Percentiles rank a stretch among this genome's conserved stretches.
Conservation (phyloP, 805 yeast genomes). For the Nakazawaea wickerhamii region DNA sequence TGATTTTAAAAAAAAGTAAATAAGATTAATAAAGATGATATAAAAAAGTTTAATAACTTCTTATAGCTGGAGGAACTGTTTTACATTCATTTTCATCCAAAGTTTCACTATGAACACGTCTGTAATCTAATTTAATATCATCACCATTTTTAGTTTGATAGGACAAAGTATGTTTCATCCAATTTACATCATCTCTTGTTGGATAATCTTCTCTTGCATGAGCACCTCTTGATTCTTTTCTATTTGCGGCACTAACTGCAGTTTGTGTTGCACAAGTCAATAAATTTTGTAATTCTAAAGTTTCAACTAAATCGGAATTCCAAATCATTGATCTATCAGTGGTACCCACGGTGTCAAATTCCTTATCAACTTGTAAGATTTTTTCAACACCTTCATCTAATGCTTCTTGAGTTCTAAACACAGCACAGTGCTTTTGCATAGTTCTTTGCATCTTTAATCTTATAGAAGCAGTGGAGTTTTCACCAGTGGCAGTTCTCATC, state of each 20-base stretch:
- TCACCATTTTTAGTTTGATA: slow-evolving; percentile 79
- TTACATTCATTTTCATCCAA: slow-evolving; percentile 91
- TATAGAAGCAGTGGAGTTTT: slow-evolving; percentile 78
- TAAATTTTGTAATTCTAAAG: slow-evolving; percentile 92
- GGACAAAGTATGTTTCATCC: slow-evolving; percentile 97
- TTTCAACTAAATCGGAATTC: slow-evolving; percentile 96
- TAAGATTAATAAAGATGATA: background rate
- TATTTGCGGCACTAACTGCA: slow-evolving; percentile 87
- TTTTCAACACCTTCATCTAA: slow-evolving; percentile 86
- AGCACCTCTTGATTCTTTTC: slow-evolving; percentile 98
- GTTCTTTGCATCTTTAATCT: slow-evolving; percentile 91
- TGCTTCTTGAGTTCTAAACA: slow-evolving; percentile 89
- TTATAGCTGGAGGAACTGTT: slow-evolving; percentile 93
- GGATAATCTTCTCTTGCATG: slow-evolving; percentile 99
- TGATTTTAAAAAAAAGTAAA: too few species aligned
- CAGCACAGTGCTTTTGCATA: slow-evolving; percentile 97
- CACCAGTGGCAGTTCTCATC: slow-evolving; percentile 80
- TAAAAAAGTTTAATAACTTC: slow-evolving; percentile 67
- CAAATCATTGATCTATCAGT: slow-evolving; percentile 97
- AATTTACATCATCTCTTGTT: slow-evolving; percentile 88
- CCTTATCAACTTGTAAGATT: slow-evolving; percentile 68
- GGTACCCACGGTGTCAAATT: slow-evolving; percentile 73
- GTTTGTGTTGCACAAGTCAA: slow-evolving; percentile 97
- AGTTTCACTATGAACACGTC: slow-evolving; percentile 77
- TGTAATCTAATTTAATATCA: slow-evolving; percentile 70